Evolutionary conservation across 805 yeast genomes (phyloP).

Genomic region (Pichia scutulata): DNA sequence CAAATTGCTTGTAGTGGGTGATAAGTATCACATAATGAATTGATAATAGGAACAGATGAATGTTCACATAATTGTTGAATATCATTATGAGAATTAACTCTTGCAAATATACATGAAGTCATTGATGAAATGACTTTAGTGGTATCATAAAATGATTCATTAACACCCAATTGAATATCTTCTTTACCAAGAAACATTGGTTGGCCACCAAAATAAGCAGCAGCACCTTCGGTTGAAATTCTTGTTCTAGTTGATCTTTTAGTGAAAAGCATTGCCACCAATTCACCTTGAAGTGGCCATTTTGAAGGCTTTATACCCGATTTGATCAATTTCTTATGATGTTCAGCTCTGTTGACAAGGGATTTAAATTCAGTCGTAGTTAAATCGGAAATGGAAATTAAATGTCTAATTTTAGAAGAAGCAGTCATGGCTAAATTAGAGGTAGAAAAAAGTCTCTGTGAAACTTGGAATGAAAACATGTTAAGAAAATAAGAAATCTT

Average conservation of each 20-base stretch:
- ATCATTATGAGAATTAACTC: conserved; percentile 81
- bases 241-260: conserved; percentile 95
- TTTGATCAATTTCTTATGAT: conserved; percentile 57
- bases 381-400: conserved; percentile 75
- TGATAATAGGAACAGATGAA: conserved; percentile 85
- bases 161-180: conserved; percentile 94
- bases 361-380: conserved; percentile 61
- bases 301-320: conserved; percentile 37
- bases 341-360: conserved; percentile 65
- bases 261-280: conserved; percentile 76
- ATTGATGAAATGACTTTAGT: conserved; percentile 85
- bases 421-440: conserved; percentile 12
- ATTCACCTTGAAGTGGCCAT: conserved; percentile 62
- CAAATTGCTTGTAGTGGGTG: conserved; percentile 96
- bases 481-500: not conserved
- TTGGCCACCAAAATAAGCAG: conserved; percentile 85
- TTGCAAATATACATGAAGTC: conserved; percentile 96
- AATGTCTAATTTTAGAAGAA: conserved; percentile 46
- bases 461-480: conserved; percentile 11
- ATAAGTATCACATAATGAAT: conserved; percentile 84
- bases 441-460: conserved; percentile 27
- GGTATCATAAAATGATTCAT: conserved; percentile 85
- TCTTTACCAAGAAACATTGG: conserved; percentile 96
- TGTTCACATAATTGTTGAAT: conserved; percentile 69
- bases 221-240: conserved; percentile 91